Base-by-base conservation (phyloP, 2,329 filamentous ascomycete species). In the Clonostachys chloroleuca region DNA sequence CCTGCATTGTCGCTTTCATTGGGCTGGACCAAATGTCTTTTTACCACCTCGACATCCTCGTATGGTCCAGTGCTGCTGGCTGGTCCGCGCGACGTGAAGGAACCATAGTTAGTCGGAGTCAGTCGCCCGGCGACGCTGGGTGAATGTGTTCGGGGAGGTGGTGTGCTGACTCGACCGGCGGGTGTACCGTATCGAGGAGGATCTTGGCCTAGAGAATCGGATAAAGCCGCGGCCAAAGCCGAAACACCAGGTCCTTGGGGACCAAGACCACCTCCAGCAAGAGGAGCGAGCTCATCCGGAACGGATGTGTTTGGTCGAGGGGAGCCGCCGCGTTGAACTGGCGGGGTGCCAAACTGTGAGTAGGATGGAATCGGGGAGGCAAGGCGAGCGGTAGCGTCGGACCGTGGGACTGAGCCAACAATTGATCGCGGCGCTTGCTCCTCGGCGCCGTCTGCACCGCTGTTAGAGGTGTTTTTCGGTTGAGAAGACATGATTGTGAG, bases 31-130 rank as follows among this genome's bases (percentile, higher is more conserved):
- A 95, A 70, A 74, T 99, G 94, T 55, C 92, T 80, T 63, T 86
- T 91, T 54, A 99, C 81, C 46, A 97, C 89, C 63, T 96, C 92
- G 14, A 91, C 87, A 59, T 97, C 90, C 68, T 97, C 92, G 60
- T 86, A 86, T 5, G 86, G 83, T 18, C 75, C 82, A 39, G 74
- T 59, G 35, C 59, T 60, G 52, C 35, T 48, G 24, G 13, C 50
- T 37, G 56, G 68, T 43, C 75, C 78, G 54, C 84, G 80, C 44
- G 81, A 81, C 53, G 94, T 89, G 58, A 95, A 91, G 10, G 91
- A 96, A 46, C 91, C 92, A 65, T 94, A 95, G 58, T 86, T 88
- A 51, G 85, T 87, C 24, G 82, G 81, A 4, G 83, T 79, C 67
- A 49, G 77, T 43, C 63, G 56, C 37, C 55, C 66, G 43, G 72